A percentile compares a stretch with the other conserved stretches of the same genome.
Evolutionary conservation across 306 rosid genomes (phyloP).

Genomic region (Malus sylvestris): DNA sequence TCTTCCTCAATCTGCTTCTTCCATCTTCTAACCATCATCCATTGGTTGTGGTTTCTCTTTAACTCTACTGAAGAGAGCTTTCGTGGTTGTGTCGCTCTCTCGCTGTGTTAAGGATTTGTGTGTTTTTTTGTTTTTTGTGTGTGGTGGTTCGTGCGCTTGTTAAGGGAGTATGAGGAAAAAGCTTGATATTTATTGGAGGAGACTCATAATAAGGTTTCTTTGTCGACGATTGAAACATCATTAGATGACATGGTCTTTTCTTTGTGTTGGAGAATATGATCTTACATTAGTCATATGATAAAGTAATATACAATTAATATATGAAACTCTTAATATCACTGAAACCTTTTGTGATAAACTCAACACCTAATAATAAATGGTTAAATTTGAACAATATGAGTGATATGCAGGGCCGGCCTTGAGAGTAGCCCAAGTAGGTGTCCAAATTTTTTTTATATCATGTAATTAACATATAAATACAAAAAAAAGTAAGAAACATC

Average conservation of each 20-base stretch:
- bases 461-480: no score
- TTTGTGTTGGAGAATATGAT: neutral
- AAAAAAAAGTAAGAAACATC: no score
- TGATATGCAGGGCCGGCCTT: no score
- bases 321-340: no score
- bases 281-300: no score
- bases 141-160: neutral
- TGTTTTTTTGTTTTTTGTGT: no score
- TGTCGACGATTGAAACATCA: neutral
- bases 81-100: neutral
- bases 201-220: neutral
- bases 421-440: no score
- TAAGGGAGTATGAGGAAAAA: neutral
- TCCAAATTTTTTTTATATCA: no score
- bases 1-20: neutral
- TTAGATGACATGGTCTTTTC: neutral
- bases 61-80: neutral
- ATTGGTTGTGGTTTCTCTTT: neutral
- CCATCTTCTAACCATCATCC: neutral
- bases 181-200: neutral
- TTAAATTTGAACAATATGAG: no score
- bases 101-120: neutral
- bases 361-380: no score
- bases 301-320: no score
- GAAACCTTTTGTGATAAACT: no score